Conservation (phyloP, 495 filamentous ascomycete species). For the Aspergillus conjunctus region DNA sequence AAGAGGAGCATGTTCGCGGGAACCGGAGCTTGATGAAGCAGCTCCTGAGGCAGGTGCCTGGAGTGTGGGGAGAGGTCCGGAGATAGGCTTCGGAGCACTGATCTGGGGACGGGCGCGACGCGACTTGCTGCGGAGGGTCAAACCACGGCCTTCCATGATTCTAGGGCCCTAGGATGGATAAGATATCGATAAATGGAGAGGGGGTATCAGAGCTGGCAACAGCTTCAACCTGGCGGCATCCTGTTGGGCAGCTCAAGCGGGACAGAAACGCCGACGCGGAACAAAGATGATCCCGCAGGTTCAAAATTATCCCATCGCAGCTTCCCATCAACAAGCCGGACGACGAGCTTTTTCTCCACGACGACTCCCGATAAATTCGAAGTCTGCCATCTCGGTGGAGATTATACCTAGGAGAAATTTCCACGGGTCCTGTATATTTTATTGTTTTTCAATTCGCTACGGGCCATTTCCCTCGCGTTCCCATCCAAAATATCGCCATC, state of each 20-base stretch:
- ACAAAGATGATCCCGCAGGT: slow-evolving; percentile 42
- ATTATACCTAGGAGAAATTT: neutral
- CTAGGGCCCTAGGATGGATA: neutral
- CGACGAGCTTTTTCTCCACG: slow-evolving; percentile 15
- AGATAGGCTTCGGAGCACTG: slow-evolving; percentile 82
- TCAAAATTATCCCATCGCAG: slow-evolving; percentile 45
- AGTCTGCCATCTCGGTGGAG: neutral
- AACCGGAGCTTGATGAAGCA: slow-evolving; percentile 28
- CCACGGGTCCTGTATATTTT: neutral
- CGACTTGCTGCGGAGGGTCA: slow-evolving; percentile 89
- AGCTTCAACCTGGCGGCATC: slow-evolving; percentile 13
- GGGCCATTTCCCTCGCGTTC: neutral
- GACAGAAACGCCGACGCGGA: slow-evolving; percentile 44
- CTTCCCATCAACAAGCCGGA: slow-evolving; percentile 20
- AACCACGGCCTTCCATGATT: slow-evolving; percentile 62
- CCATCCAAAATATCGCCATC: slow-evolving; percentile 24
- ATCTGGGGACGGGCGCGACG: slow-evolving; percentile 71
- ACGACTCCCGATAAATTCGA: neutral
- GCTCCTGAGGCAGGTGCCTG: slow-evolving; percentile 29
- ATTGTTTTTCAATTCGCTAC: neutral
- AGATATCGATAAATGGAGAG: slow-evolving; percentile 14
- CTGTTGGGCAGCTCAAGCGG: slow-evolving; percentile 27
- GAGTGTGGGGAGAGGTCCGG: slow-evolving; percentile 56
- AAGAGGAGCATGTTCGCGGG: slow-evolving; percentile 36
- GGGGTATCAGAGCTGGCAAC: neutral